Base-by-base conservation (phyloP, 176 grass and related monocot genomes). In the Raddia guianensis region DNA sequence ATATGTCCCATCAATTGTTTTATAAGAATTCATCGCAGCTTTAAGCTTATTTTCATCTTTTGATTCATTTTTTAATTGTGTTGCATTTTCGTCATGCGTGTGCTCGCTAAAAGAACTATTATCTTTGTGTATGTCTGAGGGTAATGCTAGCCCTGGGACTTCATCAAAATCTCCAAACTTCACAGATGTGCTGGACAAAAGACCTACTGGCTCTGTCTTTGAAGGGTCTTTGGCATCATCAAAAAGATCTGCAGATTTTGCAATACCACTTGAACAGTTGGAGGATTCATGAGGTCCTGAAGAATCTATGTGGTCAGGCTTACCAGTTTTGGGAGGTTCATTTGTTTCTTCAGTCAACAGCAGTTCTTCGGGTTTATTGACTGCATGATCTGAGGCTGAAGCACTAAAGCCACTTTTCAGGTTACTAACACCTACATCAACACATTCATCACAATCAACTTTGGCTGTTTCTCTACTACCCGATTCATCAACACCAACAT, bases 121-220 rank as follows among this genome's bases (percentile, higher is more conserved):
- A 66, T 89, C 88, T 73, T 12, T 54, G 79, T 50, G 82, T n/a
- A 65, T 53, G 44, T 87, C 80, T 62, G 84, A 78, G 63, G 86
- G 68, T 57, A 90, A 60, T 64, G 69, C 68, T 88, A 85, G 48
- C 80, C 66, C 71, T 72, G 67, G 34, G 80, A 90, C 55, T 86
- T 86, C 74, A 63, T 98, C 86, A 49, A 86, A 89, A 80, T 89
- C 79, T 61, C 87, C 87, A 82, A 89, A 86, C 59, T 81, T 89
- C 73, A 89, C 87, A 77, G 87, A 65, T 11, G 87, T 78, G 60
- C 54, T 79, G 27, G 89, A 78, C 33, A 88, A 76, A 57, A 61
- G 72, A 82, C 65, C 59, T 71, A 71, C 34, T 21, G 67, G 33
- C 32, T 81, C 77, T 49, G 74, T 47, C 33, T 71, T 89, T 18